These are phyloP conservation scores for Talaromyces sp. DNA, from an alignment of 2,329 filamentous ascomycete species.

Conservation along the genomic window DNA sequence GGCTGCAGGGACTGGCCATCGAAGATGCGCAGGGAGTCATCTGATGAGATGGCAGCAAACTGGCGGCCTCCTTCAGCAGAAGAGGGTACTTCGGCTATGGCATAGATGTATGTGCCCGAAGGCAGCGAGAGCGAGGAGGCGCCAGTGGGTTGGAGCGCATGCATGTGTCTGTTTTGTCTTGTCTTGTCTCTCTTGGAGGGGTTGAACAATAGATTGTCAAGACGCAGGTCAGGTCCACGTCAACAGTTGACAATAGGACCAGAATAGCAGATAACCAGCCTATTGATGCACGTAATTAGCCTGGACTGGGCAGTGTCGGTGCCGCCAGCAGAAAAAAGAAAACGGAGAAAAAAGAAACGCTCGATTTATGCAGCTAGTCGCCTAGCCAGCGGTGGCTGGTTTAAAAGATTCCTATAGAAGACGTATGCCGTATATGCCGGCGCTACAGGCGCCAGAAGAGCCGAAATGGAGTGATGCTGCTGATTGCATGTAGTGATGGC, in stretches of 20 bases:
- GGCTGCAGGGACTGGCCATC: constrained; percentile 29
- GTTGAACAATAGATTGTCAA: neutral
- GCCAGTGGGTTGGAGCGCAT: constrained; percentile 25
- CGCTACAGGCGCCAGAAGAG: neutral
- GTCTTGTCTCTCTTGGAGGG: neutral
- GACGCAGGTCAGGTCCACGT: neutral
- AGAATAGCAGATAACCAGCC: neutral
- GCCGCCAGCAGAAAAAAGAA: neutral
- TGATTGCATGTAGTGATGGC: neutral
- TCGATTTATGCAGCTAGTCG: neutral
- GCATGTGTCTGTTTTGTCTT: constrained; percentile 19
- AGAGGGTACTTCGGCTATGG: constrained; percentile 22
- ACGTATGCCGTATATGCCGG: neutral
- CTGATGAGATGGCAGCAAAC: constrained; percentile 40
- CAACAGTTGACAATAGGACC: neutral
- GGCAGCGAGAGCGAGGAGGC: constrained; percentile 35
- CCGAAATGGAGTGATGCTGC: neutral
- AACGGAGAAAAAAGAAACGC: neutral
- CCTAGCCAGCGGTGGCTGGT: neutral
- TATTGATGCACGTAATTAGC: constrained; percentile 1
- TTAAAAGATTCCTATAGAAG: neutral
- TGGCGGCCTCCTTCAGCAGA: constrained; percentile 13
- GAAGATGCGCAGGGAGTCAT: constrained; percentile 39
- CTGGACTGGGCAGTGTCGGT: neutral
- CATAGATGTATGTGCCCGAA: constrained; percentile 38